These are phyloP conservation scores for Pseudoturritis turrita DNA, from an alignment of 345 rosid species.

Conservation along the genomic window DNA sequence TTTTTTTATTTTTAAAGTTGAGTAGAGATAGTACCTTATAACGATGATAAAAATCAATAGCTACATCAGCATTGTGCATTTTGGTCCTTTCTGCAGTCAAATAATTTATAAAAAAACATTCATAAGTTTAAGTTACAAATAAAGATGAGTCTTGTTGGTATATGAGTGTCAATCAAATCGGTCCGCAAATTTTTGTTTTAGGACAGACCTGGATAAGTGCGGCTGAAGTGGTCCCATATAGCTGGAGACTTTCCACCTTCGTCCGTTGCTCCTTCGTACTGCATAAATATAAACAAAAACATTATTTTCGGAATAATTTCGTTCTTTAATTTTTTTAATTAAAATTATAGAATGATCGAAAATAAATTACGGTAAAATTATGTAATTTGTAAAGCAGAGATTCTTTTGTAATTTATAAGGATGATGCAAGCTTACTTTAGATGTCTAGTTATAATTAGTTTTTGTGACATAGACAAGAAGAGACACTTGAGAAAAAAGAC, in stretches of 20 bases:
- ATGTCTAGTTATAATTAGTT: neutral
- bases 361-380: neutral
- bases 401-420: neutral
- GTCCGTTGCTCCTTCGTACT: conserved; percentile 39
- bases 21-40: conserved; percentile 34
- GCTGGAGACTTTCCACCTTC: conserved; percentile 32
- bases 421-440: neutral
- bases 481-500: neutral
- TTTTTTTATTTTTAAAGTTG: too few species aligned
- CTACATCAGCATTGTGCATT: conserved; percentile 44
- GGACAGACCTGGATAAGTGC: conserved; percentile 31
- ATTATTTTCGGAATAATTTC: neutral
- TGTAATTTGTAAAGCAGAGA: neutral
- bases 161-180: neutral
- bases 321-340: neutral
- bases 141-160: neutral
- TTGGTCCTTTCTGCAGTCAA: conserved; percentile 39
- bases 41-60: conserved; percentile 42
- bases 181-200: neutral
- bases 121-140: neutral
- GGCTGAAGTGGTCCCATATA: conserved; percentile 37
- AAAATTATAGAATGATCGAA: neutral
- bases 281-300: neutral
- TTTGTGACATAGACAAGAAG: neutral
- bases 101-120: neutral